These are phyloP conservation scores for Dryas octopetala DNA, from an alignment of 306 rosid species.

Conservation along the genomic window DNA sequence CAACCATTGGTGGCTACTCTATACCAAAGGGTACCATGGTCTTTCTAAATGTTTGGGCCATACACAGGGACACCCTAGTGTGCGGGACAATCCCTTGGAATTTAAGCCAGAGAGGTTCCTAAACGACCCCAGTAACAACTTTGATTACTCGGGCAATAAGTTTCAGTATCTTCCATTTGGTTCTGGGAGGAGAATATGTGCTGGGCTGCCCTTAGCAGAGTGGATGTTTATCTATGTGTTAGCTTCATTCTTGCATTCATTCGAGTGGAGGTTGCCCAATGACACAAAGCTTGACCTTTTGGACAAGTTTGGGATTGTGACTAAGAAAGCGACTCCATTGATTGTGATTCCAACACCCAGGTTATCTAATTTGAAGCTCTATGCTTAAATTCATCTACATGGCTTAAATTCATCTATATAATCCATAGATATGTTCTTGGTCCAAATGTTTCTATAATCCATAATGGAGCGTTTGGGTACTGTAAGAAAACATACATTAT, in stretches of 20 bases:
- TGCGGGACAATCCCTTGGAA: conserved; percentile 26
- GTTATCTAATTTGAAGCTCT: conserved; percentile 20
- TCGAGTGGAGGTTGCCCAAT: conserved; percentile 27
- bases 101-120: conserved; percentile 30
- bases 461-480: too few species aligned
- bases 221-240: background rate
- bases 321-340: conserved; percentile 19
- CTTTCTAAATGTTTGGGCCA: conserved; percentile 23
- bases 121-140: background rate
- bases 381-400: background rate
- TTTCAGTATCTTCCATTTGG: conserved; percentile 34
- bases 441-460: too few species aligned
- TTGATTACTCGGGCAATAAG: conserved; percentile 21
- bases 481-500: too few species aligned
- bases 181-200: conserved; percentile 29
- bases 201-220: conserved; percentile 28
- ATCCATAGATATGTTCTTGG: too few species aligned
- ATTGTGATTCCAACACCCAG: conserved; percentile 27
- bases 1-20: conserved; percentile 28
- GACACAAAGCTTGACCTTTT: conserved; percentile 8
- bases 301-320: conserved; percentile 22
- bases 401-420: background rate
- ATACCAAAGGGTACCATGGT: conserved; percentile 25
- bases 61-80: conserved; percentile 32
- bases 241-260: conserved; percentile 26